These are phyloP conservation scores for Austroboletus novae-zelandiae DNA, from an alignment of 1,284 basidiomycete species.

Conservation along the genomic window DNA sequence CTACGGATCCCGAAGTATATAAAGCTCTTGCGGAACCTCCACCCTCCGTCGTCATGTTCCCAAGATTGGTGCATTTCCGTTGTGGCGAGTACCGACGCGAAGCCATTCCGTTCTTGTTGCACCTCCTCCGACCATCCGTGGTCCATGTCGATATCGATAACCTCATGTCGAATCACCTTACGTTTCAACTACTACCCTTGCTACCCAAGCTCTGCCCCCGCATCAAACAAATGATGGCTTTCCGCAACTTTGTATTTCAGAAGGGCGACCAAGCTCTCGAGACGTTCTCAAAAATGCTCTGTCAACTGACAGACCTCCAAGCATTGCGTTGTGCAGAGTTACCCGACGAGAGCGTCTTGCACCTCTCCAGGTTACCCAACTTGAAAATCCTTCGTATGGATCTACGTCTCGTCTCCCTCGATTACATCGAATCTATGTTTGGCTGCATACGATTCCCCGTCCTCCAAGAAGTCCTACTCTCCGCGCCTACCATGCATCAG, in stretches of 20 bases:
- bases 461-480: slow-evolving; percentile 23
- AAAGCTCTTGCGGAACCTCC: slow-evolving; percentile 16
- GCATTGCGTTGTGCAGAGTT: slow-evolving; percentile 27
- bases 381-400: slow-evolving; percentile 28
- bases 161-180: slow-evolving; percentile 26
- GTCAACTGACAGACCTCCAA: slow-evolving; percentile 24
- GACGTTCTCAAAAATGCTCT: slow-evolving; percentile 22
- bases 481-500: slow-evolving; percentile 21
- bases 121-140: slow-evolving; percentile 25
- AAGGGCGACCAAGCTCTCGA: slow-evolving; percentile 22
- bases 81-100: slow-evolving; percentile 24
- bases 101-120: slow-evolving; percentile 20
- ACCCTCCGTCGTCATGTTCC: slow-evolving; percentile 19
- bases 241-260: slow-evolving; percentile 30
- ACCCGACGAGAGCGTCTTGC: slow-evolving; percentile 22
- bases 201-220: slow-evolving; percentile 21
- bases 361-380: slow-evolving; percentile 22
- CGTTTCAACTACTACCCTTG: slow-evolving; percentile 17
- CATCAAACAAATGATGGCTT: slow-evolving; percentile 29
- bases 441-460: slow-evolving; percentile 16
- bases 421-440: slow-evolving; percentile 17
- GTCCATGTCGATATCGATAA: slow-evolving; percentile 32
- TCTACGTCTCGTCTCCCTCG: slow-evolving; percentile 22
- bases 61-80: slow-evolving; percentile 25
- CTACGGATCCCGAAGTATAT: slow-evolving; percentile 25